Evolutionary conservation across 2,329 filamentous ascomycete species (phyloP).

Genomic region (Monilinia fructigena): DNA sequence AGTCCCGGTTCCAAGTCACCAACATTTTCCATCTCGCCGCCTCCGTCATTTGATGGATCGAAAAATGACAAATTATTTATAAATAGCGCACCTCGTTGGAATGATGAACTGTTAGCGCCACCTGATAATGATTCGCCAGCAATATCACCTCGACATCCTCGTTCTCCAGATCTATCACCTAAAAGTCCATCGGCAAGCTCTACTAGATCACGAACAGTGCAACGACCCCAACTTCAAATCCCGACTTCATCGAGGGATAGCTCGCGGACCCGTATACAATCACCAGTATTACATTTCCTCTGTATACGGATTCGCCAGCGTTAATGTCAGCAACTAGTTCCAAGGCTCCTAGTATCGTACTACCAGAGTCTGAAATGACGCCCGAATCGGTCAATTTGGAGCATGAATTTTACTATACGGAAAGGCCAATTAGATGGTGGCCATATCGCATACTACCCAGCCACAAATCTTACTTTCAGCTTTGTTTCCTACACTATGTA

Average conservation of each 20-base stretch:
- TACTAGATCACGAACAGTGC: slow-evolving; percentile 26
- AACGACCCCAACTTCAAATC: slow-evolving; percentile 36
- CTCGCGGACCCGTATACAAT: slow-evolving; percentile 31
- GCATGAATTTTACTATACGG: slow-evolving; percentile 28
- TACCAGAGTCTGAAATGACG: slow-evolving; percentile 34
- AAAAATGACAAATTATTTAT: slow-evolving; percentile 41
- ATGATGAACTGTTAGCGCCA: slow-evolving; percentile 46
- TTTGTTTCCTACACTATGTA: slow-evolving; percentile 82
- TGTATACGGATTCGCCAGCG: slow-evolving; percentile 39
- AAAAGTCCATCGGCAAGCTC: slow-evolving; percentile 26
- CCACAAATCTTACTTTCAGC: slow-evolving; percentile 67
- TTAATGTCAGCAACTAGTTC: slow-evolving; percentile 36
- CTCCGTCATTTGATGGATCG: slow-evolving; percentile 28
- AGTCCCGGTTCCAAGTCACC: slow-evolving; percentile 42
- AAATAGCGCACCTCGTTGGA: slow-evolving; percentile 33
- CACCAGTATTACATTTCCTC: slow-evolving; percentile 38
- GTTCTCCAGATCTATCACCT: slow-evolving; percentile 1
- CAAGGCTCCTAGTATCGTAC: slow-evolving; percentile 36
- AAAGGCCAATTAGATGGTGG: slow-evolving; percentile 68
- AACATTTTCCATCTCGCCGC: slow-evolving; percentile 37
- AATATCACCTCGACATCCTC: slow-evolving; percentile 19
- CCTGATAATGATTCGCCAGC: slow-evolving; percentile 43
- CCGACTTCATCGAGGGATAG: slow-evolving; percentile 37
- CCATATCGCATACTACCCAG: slow-evolving; percentile 71
- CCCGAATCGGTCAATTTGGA: slow-evolving; percentile 33